Evolutionary conservation across 2,329 filamentous ascomycete genomes (phyloP), one percentile per base, ranked within the genome.

Genomic region (Cladophialophora chaetospira): DNA sequence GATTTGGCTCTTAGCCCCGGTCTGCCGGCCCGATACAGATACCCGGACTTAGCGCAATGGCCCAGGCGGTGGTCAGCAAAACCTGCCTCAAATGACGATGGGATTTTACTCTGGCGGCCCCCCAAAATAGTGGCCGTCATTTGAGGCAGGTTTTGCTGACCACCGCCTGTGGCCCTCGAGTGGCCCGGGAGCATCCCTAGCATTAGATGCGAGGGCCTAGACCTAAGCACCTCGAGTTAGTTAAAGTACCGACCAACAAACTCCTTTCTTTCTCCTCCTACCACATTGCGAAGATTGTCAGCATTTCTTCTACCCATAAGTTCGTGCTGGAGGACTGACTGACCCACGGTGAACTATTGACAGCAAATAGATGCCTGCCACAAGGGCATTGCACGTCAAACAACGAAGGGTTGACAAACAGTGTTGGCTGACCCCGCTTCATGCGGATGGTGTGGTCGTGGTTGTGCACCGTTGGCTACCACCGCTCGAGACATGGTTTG

Each of bases 361-460:
- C 35, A 51, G 25, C 36, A 29, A 31, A 28, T 21, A 26, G 19
- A 21, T 51, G 48, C 38, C 13, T 25, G 48, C 48, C 36, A 43
- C 36, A 15, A 28, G 13, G 11, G 17, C 25, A 29, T 51, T 51
- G 40, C 36, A 51, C 48, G 48, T 51, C 40, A 51, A 31, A 51
- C 36, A 25, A 13, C 9, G 28, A 33, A 17, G n/a, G 5, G 8
- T 19, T 42, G 23, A 36, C 47, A 15, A 21, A 35, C 28, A 29
- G 17, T n/a, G 31, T 25, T 19, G 15, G 36, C 15, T 8, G 21
- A n/a, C 36, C 48, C 48, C 35, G 35, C 35, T 29, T 35, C 13
- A 10, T 38, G 11, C 21, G 33, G 25, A 19, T 10, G 46, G n/a
- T 4, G n/a, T 17, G 15, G 25, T 9, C 17, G 13, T 17, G 46